Evolutionary conservation across 176 grass and related monocot genomes (phyloP).

Genomic region (Avena eriantha): DNA sequence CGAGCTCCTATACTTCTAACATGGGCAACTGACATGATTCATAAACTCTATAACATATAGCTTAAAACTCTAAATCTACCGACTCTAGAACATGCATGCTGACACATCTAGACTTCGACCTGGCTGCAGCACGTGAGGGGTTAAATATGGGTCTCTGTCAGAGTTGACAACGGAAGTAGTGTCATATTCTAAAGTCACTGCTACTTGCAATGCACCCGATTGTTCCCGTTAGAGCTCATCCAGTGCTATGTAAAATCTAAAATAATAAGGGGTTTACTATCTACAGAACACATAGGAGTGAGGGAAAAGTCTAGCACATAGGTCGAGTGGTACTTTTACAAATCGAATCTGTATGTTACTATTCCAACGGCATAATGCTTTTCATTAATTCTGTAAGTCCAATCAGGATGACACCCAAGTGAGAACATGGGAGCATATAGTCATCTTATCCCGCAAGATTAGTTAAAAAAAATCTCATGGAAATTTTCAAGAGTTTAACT

Average conservation of each 20-base stretch:
- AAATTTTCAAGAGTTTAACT: slow-evolving; percentile 11
- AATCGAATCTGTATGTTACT: slow-evolving; percentile 4
- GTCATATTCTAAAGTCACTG: slow-evolving; percentile 9
- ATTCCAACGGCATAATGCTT: slow-evolving; percentile 32
- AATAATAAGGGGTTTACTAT: slow-evolving; percentile 16
- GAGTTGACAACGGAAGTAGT: slow-evolving; percentile 44
- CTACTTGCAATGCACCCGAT: slow-evolving; percentile 25
- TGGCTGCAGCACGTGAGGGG: slow-evolving; percentile 33
- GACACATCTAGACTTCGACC: slow-evolving; percentile 50
- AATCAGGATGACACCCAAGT: slow-evolving; percentile 9
- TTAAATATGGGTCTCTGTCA: slow-evolving; percentile 44
- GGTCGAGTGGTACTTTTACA: not conserved
- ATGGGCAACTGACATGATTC: slow-evolving; percentile 36
- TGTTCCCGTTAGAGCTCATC: slow-evolving; percentile 20
- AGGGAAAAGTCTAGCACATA: not conserved
- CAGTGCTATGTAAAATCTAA: slow-evolving; percentile 18
- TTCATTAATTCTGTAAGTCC: slow-evolving; percentile 1
- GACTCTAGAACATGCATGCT: slow-evolving; percentile 37
- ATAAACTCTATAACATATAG: slow-evolving; percentile 36
- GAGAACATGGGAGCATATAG: not conserved
- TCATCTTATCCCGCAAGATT: not conserved
- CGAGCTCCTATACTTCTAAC: slow-evolving; percentile 11
- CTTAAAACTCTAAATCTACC: slow-evolving; percentile 40
- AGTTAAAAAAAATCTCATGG: not conserved
- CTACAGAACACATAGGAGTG: not conserved